Conservation (phyloP, 805 yeast species). For the Hyphopichia homilentoma region DNA sequence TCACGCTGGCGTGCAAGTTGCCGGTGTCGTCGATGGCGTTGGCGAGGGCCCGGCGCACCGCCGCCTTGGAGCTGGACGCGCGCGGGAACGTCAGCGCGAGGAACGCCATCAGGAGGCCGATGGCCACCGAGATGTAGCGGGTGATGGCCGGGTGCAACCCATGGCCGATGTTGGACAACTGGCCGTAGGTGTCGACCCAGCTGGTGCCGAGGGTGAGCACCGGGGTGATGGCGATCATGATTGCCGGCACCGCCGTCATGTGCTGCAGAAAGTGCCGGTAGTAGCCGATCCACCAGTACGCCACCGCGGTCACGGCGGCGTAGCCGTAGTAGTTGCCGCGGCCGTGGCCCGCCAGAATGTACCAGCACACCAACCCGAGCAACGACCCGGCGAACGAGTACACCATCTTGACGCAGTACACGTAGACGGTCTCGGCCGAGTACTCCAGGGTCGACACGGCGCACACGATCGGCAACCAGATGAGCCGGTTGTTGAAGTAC, state of each 20-base stretch:
- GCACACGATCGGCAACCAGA: conserved; percentile 32
- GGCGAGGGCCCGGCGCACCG: conserved; percentile 20
- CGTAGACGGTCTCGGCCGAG: conserved; percentile 27
- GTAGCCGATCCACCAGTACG: conserved; percentile 17
- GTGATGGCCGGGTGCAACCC: conserved; percentile 25
- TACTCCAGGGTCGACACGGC: conserved; percentile 26
- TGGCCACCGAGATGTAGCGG: conserved; percentile 23
- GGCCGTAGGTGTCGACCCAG: conserved; percentile 22
- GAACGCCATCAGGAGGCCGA: conserved; percentile 28
- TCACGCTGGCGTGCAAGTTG: conserved; percentile 24
- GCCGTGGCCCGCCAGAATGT: conserved; percentile 29
- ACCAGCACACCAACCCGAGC: conserved; percentile 30
- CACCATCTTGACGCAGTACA: conserved; percentile 17
- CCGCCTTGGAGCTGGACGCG: conserved; percentile 24
- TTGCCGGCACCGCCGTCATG: conserved; percentile 19
- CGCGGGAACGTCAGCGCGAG: conserved; percentile 28
- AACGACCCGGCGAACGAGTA: conserved; percentile 27
- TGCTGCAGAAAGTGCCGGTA: conserved; percentile 31
- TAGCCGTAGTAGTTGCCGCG: conserved; percentile 30
- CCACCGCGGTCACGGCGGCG: conserved; percentile 23
- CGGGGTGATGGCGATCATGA: conserved; percentile 24
- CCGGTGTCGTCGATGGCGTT: conserved; percentile 21
- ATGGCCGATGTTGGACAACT: conserved; percentile 19
- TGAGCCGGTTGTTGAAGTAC: conserved; percentile 20
- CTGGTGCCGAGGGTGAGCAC: conserved; percentile 31